Evolutionary conservation across 176 grass and related monocot species (phyloP).

Genomic region (Elymus sibiricus): DNA sequence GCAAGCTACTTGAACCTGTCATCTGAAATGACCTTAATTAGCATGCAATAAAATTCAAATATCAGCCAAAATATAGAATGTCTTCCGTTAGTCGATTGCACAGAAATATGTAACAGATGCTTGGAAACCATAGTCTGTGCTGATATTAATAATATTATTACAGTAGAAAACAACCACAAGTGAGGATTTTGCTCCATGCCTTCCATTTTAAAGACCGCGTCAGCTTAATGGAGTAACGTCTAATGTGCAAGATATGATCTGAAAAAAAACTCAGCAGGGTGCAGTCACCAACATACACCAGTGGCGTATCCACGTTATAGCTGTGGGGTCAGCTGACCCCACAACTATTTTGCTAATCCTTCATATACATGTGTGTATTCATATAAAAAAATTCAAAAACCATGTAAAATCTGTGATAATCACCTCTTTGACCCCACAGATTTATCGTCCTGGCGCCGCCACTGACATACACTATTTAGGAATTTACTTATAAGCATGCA

Average conservation of each 20-base stretch:
- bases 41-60: conserved; percentile 23
- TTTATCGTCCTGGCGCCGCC: no score
- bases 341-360: no score
- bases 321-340: no score
- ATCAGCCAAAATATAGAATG: conserved; percentile 3
- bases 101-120: not conserved
- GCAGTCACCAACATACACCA: not conserved
- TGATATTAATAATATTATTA: conserved; percentile 3
- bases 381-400: no score
- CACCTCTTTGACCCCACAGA: no score
- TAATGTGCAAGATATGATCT: not conserved
- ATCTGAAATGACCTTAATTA: not conserved
- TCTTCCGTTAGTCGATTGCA: not conserved
- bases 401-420: no score
- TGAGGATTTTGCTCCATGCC: not conserved
- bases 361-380: no score
- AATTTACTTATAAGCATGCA: conserved; percentile 14
- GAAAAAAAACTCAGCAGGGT: not conserved
- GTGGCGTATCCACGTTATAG: no score
- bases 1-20: not conserved
- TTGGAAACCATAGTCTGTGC: conserved; percentile 4
- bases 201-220: conserved; percentile 8
- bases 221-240: not conserved
- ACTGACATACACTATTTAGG: not conserved
- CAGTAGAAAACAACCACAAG: not conserved